phyloP scores from a whole-genome alignment of 805 yeast genomes.

The Candida saitoana region DNA sequence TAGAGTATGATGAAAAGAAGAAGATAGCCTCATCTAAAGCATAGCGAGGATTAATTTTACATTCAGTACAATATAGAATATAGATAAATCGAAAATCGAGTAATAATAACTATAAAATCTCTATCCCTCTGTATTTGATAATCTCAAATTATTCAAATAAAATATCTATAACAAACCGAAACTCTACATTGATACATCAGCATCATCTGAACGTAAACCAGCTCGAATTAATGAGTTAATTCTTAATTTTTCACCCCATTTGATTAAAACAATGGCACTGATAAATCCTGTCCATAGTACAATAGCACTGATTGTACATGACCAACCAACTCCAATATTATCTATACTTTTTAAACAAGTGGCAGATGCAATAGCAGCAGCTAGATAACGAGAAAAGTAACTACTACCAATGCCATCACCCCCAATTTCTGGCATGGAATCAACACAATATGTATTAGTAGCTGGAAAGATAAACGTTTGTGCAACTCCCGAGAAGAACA shows the following conservation, averaged over 20 bases:
- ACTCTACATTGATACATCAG: no score
- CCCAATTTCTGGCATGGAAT: conserved; percentile 49
- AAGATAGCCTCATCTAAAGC: neutral
- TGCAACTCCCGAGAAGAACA: conserved; percentile 47
- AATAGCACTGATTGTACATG: conserved; percentile 46
- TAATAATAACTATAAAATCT: no score
- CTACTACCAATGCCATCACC: conserved; percentile 57
- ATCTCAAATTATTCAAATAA: no score
- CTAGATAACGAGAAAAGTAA: conserved; percentile 46
- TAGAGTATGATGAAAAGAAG: conserved; percentile 19
- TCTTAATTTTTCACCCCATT: conserved; percentile 39
- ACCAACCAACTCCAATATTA: conserved; percentile 54
- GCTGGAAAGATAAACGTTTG: conserved; percentile 53
- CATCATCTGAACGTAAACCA: no score
- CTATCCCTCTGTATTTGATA: no score
- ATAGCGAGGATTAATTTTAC: no score
- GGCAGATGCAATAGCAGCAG: conserved; percentile 50
- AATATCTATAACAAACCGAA: no score
- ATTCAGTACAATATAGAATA: no score
- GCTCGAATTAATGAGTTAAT: conserved; percentile 15
- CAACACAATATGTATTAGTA: conserved; percentile 55
- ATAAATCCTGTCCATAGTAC: conserved; percentile 37
- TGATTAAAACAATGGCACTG: conserved; percentile 27
- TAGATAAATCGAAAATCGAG: no score
- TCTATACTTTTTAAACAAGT: conserved; percentile 44